Evolutionary conservation across 2,329 filamentous ascomycete genomes (phyloP).

Genomic region (Trichoderma polysporum): DNA sequence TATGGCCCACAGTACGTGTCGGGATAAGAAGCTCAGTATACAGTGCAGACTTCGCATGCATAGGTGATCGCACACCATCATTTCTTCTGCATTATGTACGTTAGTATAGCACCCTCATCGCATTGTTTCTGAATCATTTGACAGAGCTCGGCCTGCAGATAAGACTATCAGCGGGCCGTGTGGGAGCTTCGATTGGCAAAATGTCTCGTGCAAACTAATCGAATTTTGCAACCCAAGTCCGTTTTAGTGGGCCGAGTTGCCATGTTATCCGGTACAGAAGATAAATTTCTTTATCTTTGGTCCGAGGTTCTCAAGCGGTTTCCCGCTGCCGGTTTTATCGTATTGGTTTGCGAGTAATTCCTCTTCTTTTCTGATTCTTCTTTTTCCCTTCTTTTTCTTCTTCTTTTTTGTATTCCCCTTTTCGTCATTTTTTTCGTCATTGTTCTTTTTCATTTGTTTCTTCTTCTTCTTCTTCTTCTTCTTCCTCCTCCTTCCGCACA

Average conservation of each 20-base stretch:
- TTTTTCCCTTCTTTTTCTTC: background rate
- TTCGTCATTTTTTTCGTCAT: too few relatives aligned
- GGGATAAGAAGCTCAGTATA: background rate
- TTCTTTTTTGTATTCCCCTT: too few relatives aligned
- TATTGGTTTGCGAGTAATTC: too few relatives aligned
- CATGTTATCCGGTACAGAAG: background rate
- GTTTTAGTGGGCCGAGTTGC: background rate
- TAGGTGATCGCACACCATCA: background rate
- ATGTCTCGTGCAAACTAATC: background rate
- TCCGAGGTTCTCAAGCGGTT: too few relatives aligned
- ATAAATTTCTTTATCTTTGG: background rate
- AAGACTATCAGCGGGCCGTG: background rate
- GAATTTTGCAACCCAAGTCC: background rate
- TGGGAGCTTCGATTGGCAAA: background rate
- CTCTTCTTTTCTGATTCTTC: background rate
- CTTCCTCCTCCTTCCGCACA: background rate
- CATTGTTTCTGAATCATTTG: background rate
- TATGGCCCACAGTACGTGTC: too few relatives aligned
- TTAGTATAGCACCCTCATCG: background rate
- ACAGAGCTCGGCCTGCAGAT: background rate
- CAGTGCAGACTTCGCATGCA: background rate
- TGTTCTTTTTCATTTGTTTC: background rate
- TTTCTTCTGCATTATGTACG: background rate
- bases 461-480: background rate
- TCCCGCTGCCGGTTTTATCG: too few relatives aligned